Evolutionary conservation across 495 filamentous ascomycete species (phyloP).

Genomic region (Penicillium salamii): DNA sequence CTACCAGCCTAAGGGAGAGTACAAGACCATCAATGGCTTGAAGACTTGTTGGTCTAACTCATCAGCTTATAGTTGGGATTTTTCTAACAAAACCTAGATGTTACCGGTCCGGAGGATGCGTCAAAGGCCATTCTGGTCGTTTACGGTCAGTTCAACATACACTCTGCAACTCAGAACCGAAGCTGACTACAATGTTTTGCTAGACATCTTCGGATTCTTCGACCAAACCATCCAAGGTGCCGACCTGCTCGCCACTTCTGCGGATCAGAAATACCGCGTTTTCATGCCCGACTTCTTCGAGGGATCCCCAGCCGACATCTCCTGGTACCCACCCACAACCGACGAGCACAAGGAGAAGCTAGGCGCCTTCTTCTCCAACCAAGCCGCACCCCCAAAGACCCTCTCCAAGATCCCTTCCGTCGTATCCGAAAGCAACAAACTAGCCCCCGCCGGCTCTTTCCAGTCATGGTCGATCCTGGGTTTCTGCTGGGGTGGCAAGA

Average conservation of each 20-base stretch:
- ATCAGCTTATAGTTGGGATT: constrained; percentile 7
- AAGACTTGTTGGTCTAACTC: constrained; percentile 54
- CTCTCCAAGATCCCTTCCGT: constrained; percentile 62
- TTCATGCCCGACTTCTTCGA: constrained; percentile 60
- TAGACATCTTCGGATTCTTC: constrained; percentile 57
- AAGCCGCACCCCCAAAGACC: constrained; percentile 61
- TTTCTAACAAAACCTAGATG: constrained; percentile 32
- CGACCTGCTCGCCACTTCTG: constrained; percentile 51
- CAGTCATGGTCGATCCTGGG: constrained; percentile 84
- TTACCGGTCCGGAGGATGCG: constrained; percentile 50
- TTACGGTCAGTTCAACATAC: constrained; percentile 38
- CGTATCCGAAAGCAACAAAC: constrained; percentile 53
- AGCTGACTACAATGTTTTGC: not conserved
- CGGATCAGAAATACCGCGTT: constrained; percentile 51
- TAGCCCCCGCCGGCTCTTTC: constrained; percentile 43
- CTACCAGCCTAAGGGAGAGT: constrained; percentile 60
- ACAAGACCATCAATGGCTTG: constrained; percentile 57
- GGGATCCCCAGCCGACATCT: constrained; percentile 43
- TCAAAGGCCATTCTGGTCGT: constrained; percentile 52
- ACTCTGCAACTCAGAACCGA: not conserved
- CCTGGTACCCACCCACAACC: constrained; percentile 72
- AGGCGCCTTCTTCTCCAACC: constrained; percentile 70
- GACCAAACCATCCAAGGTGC: constrained; percentile 56
- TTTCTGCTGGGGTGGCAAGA: constrained; percentile 94
- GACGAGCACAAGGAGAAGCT: constrained; percentile 76